Base-by-base conservation (phyloP, 129 eudicot species). In the Arctium lappa region DNA sequence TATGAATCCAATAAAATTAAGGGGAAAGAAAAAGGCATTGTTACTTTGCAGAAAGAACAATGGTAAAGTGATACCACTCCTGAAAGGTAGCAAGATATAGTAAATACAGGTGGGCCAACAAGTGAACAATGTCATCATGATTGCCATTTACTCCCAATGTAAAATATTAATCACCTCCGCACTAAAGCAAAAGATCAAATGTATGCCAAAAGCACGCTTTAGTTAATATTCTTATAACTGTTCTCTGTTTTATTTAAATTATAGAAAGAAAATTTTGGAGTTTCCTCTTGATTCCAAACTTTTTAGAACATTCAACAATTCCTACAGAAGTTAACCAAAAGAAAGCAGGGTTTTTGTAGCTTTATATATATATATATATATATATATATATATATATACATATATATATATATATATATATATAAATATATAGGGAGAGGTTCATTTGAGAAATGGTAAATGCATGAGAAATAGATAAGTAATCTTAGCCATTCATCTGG, bases 111-210 rank as follows among this genome's bases (percentile, higher is more conserved):
- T 63, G 38, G 73, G 60, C 60, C 74, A 27, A 39, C 4, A 53
- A 46, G 56, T 10, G 56, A 46, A 78, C 27, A 69, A 12, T n/a
- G 72, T 31, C 69, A 42, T 39, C 40, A 42, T 16, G 46, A 70
- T 66, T 30, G 34, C 7, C 39, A 79, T 69, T 40, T 46, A 69
- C 76, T 79, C 18, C 32, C 27, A 33, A 15, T 30, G 82, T 68
- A 66, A 48, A 69, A 79, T 30, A 79, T 79, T 30, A 39, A 42
- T 69, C 68, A 42, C 48, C 76, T 79, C 32, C 9, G 16, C 69
- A 44, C 4, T 15, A 33, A 46, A 42, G 69, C 76, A 42, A 32
- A 44, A 27, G 69, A 69, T 11, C 65, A 40, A 79, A 42, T 9
- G 78, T 72, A 78, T 38, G 33, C 65, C 56, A 33, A 77, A 80